These are phyloP conservation scores for Tetraselmis striata DNA, from an alignment of 139 green algal species.

Conservation along the genomic window DNA sequence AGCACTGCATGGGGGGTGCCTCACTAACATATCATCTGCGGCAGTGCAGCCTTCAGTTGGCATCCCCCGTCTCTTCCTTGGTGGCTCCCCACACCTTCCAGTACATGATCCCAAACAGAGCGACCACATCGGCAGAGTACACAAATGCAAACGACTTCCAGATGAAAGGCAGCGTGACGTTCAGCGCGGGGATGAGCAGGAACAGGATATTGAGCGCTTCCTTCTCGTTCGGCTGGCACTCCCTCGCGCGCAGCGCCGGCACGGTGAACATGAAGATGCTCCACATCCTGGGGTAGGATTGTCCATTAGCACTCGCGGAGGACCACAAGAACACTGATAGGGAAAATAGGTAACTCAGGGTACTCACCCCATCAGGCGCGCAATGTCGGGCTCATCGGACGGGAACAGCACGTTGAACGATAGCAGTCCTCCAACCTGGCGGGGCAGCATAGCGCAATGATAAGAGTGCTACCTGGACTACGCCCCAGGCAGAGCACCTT, in stretches of 20 bases:
- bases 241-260: conserved; percentile 79
- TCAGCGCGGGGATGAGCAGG: conserved; percentile 84
- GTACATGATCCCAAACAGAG: conserved; percentile 66
- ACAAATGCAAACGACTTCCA: conserved; percentile 92
- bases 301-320: too few species aligned
- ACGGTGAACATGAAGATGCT: conserved; percentile 96
- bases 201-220: conserved; percentile 95
- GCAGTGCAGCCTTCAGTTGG: background rate
- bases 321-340: too few species aligned
- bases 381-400: conserved; percentile 84
- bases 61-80: background rate
- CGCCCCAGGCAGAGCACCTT: too few species aligned
- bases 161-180: conserved; percentile 86
- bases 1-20: too few species aligned
- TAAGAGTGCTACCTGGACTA: conserved; percentile 2
- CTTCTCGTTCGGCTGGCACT: conserved; percentile 89
- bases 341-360: background rate
- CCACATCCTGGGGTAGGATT: conserved; percentile 97
- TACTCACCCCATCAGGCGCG: conserved; percentile 80
- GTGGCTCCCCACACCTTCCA: conserved; percentile 50
- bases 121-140: conserved; percentile 73
- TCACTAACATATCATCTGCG: too few species aligned
- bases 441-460: conserved; percentile 4
- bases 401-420: conserved; percentile 95
- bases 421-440: conserved; percentile 66